phyloP scores from a whole-genome alignment of 1,284 basidiomycete genomes.

The Melampsora abietis-canadensis region DNA sequence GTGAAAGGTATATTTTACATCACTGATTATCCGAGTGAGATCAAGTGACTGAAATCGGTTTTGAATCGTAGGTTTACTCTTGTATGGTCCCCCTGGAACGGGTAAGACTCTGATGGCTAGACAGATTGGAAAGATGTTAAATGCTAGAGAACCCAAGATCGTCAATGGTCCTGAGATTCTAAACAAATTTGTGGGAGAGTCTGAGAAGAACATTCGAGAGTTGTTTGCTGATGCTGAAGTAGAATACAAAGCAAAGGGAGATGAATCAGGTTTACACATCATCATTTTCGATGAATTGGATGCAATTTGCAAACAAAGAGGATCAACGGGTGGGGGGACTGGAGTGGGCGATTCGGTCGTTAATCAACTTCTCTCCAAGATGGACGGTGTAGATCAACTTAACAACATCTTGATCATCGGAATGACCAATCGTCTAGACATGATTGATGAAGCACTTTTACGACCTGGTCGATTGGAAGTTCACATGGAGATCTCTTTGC shows the following conservation, averaged over 20 bases:
- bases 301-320: constrained; percentile 97
- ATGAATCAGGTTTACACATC: constrained; percentile 95
- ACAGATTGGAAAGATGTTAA: constrained; percentile 99
- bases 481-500: constrained; percentile 99
- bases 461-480: constrained; percentile 98
- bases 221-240: constrained; percentile 96
- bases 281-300: constrained; percentile 99
- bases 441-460: constrained; percentile 97
- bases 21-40: background rate
- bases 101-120: constrained; percentile 98
- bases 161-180: constrained; percentile 98
- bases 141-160: constrained; percentile 94
- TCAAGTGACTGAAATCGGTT: background rate
- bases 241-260: constrained; percentile 98
- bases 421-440: constrained; percentile 97
- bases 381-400: constrained; percentile 98
- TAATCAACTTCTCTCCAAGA: constrained; percentile 98
- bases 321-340: constrained; percentile 76
- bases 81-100: constrained; percentile 94
- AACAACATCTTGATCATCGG: constrained; percentile 99
- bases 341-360: constrained; percentile 98
- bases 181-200: constrained; percentile 95
- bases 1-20: constrained; percentile 70
- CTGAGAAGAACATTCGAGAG: constrained; percentile 98
- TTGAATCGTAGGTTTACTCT: constrained; percentile 69